Conservation (phyloP, 495 filamentous ascomycete species). For the Elasticomyces elasticus region DNA sequence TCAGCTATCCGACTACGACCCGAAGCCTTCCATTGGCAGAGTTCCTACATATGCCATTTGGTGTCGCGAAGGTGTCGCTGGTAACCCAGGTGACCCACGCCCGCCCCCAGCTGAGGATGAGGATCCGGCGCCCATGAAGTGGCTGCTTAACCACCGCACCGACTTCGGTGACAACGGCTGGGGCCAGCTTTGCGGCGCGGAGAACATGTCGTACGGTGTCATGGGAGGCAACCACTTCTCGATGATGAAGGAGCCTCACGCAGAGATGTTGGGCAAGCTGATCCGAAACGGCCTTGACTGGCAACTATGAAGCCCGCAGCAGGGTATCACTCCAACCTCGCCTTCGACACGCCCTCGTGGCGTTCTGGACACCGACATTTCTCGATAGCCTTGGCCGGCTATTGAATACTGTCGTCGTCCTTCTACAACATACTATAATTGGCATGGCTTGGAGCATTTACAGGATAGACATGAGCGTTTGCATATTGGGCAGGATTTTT, state of each 20-base stretch:
- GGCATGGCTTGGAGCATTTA: not conserved
- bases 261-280: slow-evolving; percentile 16
- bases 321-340: not conserved
- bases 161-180: slow-evolving; percentile 73
- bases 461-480: not conserved
- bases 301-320: not conserved
- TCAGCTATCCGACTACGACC: slow-evolving; percentile 62
- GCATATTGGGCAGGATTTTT: not conserved
- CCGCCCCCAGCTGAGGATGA: slow-evolving; percentile 39
- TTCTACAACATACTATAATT: not conserved
- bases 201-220: slow-evolving; percentile 52
- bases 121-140: slow-evolving; percentile 66
- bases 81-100: slow-evolving; percentile 55
- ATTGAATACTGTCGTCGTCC: not conserved
- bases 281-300: slow-evolving; percentile 19
- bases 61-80: slow-evolving; percentile 74
- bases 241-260: slow-evolving; percentile 50
- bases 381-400: not conserved
- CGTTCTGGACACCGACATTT: too few relatives aligned
- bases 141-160: slow-evolving; percentile 66
- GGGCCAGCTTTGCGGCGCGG: slow-evolving; percentile 59
- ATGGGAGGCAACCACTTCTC: slow-evolving; percentile 61
- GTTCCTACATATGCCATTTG: slow-evolving; percentile 64
- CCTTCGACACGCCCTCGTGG: not conserved
- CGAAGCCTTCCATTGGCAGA: slow-evolving; percentile 43